These are phyloP conservation scores for Omphalotus olearius DNA, from an alignment of 1,284 basidiomycete species.

Conservation along the genomic window DNA sequence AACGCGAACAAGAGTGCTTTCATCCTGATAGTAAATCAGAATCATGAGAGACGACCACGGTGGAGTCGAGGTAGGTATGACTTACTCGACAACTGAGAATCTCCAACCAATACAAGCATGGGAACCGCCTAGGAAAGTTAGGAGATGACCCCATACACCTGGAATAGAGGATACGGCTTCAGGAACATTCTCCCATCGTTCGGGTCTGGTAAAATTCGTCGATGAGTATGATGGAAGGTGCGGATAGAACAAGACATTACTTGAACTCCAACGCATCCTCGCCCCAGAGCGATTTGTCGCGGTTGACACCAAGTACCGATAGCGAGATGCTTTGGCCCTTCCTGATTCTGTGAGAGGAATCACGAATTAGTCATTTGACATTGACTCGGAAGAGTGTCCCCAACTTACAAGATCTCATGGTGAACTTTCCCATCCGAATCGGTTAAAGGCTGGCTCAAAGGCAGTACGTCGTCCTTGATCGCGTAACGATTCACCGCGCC, in stretches of 20 bases:
- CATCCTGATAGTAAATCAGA: constrained; percentile 31
- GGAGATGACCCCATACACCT: constrained; percentile 38
- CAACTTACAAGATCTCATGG: constrained; percentile 25
- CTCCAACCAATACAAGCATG: constrained; percentile 50
- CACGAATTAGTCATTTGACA: no score
- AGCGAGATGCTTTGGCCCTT: constrained; percentile 34
- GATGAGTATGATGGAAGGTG: not conserved
- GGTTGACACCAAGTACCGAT: constrained; percentile 36
- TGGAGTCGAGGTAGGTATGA: not conserved
- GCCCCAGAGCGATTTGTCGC: constrained; percentile 39
- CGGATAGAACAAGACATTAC: constrained; percentile 19
- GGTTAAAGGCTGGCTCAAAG: constrained; percentile 39
- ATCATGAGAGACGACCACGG: no score
- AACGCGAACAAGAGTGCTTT: constrained; percentile 58
- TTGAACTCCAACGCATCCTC: constrained; percentile 40
- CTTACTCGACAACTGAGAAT: constrained; percentile 49
- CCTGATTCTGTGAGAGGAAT: constrained; percentile 24
- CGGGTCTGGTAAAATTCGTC: constrained; percentile 26
- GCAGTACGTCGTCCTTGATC: constrained; percentile 53
- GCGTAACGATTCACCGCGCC: constrained; percentile 46
- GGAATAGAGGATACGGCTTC: constrained; percentile 31
- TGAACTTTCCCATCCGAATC: constrained; percentile 32
- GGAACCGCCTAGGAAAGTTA: constrained; percentile 42
- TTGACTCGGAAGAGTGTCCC: no score
- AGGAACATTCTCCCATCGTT: constrained; percentile 36